Percentiles rank a stretch among this genome's conserved stretches.
phyloP scores from a whole-genome alignment of 495 filamentous ascomycete species.

The Parmelia sp. region DNA sequence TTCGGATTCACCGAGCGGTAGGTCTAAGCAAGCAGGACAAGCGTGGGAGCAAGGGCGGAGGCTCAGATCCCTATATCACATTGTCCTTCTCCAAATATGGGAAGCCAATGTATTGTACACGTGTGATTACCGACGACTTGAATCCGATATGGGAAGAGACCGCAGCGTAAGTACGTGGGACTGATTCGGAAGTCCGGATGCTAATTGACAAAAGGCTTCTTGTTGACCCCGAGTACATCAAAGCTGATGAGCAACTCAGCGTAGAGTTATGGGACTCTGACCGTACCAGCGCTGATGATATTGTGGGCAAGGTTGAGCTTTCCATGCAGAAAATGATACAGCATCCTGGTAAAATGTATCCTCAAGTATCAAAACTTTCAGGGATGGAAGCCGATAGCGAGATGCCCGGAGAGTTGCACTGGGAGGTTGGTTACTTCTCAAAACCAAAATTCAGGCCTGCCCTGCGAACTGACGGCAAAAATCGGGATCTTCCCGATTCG shows the following conservation, averaged over 20 bases:
- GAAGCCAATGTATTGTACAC: constrained; percentile 96
- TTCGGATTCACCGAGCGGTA: constrained; percentile 79
- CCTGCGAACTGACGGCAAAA: constrained; percentile 77
- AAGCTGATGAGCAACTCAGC: constrained; percentile 83
- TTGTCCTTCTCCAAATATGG: constrained; percentile 78
- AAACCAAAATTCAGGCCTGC: constrained; percentile 81
- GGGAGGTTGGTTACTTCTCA: constrained; percentile 91
- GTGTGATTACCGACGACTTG: constrained; percentile 88
- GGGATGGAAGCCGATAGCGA: constrained; percentile 74
- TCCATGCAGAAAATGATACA: constrained; percentile 92
- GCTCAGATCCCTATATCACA: constrained; percentile 86
- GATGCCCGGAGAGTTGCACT: constrained; percentile 91
- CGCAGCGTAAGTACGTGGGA: constrained; percentile 48
- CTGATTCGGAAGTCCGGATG: neutral
- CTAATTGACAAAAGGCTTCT: constrained; percentile 42
- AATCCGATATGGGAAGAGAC: constrained; percentile 92
- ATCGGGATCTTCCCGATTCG: constrained; percentile 63
- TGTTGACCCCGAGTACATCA: constrained; percentile 81
- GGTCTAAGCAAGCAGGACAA: constrained; percentile 89
- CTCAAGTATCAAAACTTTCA: constrained; percentile 75
- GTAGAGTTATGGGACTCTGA: constrained; percentile 96
- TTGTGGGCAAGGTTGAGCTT: constrained; percentile 88
- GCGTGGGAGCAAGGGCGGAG: constrained; percentile 75
- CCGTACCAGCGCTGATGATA: constrained; percentile 79
- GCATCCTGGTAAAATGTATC: constrained; percentile 85